Evolutionary conservation across 2,329 filamentous ascomycete genomes (phyloP), one percentile per base, ranked within the genome.

Genomic region (Fonsecaea multimorphosa): DNA sequence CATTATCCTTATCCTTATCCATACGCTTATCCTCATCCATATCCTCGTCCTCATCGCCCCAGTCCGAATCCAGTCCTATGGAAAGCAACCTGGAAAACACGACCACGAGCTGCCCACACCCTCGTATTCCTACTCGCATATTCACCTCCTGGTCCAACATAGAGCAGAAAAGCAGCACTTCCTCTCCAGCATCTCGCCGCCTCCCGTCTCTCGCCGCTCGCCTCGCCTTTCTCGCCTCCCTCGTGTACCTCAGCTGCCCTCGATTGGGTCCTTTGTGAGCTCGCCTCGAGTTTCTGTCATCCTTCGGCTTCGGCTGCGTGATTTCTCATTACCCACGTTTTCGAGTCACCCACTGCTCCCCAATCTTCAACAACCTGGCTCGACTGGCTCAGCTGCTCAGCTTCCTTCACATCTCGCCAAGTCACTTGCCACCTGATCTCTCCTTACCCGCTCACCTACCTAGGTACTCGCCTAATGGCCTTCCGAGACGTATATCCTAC

Each of bases 261-360:
- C 56, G 29, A 44, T 54, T 32, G 52, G 32, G 11, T 53, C 24
- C 40, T 31, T 12, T 56, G 29, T 49, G 57, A 31, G n/a, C 31
- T 56, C 36, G 32, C 32, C 60, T 49, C 55, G 55, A 46, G 53
- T 57, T 66, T 64, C 62, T 65, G 64, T 67, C 67, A 67, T 67
- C 58, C 62, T 59, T 61, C 67, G 65, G 67, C 59, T 64, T 49
- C 64, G 58, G 63, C 55, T 64, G 56, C 64, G 67, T 65, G 59
- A 70, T 70, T 70, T 68, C 63, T 68, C 68, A 70, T 69, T 66
- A 34, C 57, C 69, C 68, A 69, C 68, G 68, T 72, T 71, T 65
- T 69, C 67, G 67, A 70, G 68, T 64, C 58, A 70, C 70, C 64
- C 52, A 5, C 61, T 29, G n/a, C 27, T 24, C 60, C 49, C 51